phyloP scores from a whole-genome alignment of 352 stramenopile species.

The Phytophthora kernoviae region DNA sequence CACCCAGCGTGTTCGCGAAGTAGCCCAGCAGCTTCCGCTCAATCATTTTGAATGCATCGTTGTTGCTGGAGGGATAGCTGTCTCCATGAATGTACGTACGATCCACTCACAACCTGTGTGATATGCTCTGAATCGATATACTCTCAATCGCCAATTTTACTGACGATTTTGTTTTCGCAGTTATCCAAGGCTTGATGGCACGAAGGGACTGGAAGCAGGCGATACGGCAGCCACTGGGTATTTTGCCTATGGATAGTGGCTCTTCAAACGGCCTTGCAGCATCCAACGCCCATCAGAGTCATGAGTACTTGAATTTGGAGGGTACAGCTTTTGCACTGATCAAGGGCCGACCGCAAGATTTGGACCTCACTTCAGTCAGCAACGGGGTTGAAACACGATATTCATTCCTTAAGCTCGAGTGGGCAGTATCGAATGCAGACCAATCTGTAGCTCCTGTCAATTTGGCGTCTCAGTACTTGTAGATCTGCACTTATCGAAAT shows the following conservation, averaged over 20 bases:
- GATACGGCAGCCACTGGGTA: conserved; percentile 52
- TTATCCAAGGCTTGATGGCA: conserved; percentile 68
- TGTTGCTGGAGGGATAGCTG: conserved; percentile 56
- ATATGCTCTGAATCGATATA: too few species aligned
- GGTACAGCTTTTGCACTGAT: conserved; percentile 54
- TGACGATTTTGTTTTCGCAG: conserved; percentile 27
- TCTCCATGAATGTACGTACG: conserved; percentile 46
- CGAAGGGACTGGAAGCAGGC: conserved; percentile 61
- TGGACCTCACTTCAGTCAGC: conserved; percentile 59
- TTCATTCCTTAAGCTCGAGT: conserved; percentile 77
- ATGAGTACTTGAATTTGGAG: conserved; percentile 27
- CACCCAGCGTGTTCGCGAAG: conserved; percentile 39
- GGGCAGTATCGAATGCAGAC: conserved; percentile 65
- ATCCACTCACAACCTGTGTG: not conserved
- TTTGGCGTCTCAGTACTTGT: conserved; percentile 53
- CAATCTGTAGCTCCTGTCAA: conserved; percentile 41
- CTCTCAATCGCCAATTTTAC: not conserved
- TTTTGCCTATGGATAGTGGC: conserved; percentile 39
- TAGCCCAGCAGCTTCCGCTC: conserved; percentile 50
- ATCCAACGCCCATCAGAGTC: conserved; percentile 48
- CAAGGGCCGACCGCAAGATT: conserved; percentile 51
- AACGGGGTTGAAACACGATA: conserved; percentile 47
- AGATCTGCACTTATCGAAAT: conserved; percentile 53
- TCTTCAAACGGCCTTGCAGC: conserved; percentile 59
- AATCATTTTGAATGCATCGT: conserved; percentile 59